Base-by-base conservation (phyloP, 768 basidiomycete species). In the Melanogaster broomeanus region DNA sequence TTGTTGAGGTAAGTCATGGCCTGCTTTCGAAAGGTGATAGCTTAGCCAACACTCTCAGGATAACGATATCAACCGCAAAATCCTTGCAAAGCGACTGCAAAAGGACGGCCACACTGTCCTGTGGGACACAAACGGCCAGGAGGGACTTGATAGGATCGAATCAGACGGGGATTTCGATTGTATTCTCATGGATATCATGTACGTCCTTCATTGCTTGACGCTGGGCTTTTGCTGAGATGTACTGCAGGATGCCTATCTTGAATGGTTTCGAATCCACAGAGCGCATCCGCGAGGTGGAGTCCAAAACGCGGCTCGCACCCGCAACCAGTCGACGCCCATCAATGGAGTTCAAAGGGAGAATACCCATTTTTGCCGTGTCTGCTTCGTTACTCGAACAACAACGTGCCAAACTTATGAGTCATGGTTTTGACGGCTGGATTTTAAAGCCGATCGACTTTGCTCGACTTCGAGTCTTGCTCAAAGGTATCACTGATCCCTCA, bases 141-240 rank as follows among this genome's bases (percentile, higher is more conserved):
- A 90, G 59, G 84, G 81, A 1, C 72, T 90, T 2, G 83, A 88
- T 31, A 74, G 75, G 53, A 71, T 90, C 22, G 65, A 76, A 46
- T 62, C 67, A 1, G 87, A 90, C 62, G 72, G 74, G 34, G 72
- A 77, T 4, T 87, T 88, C 59, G 89, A 94, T 61, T 78, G 77
- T 50, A 74, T 92, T 15, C 72, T 94, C 41, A 94, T 92, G 91
- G 90, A 92, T 64, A 81, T 92, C 11, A 88, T 88, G 86, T 88
- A 56, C 53, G 84, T 73, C 2, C 24, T 30, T 30, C 19, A 13
- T 30, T 34, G 34, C 9, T 15, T 21, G 22, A 18, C 48, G 16
- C 22, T 28, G 41, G n/a, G 16, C 41, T 40, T 21, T 49, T 52
- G 21, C 51, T 18, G 13, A 25, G 21, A 24, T 48, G 18, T 22